A percentile compares a stretch with the other conserved stretches of the same genome.
Evolutionary conservation across 129 eudicot species (phyloP).

Genomic region (Helichrysum umbraculigerum): DNA sequence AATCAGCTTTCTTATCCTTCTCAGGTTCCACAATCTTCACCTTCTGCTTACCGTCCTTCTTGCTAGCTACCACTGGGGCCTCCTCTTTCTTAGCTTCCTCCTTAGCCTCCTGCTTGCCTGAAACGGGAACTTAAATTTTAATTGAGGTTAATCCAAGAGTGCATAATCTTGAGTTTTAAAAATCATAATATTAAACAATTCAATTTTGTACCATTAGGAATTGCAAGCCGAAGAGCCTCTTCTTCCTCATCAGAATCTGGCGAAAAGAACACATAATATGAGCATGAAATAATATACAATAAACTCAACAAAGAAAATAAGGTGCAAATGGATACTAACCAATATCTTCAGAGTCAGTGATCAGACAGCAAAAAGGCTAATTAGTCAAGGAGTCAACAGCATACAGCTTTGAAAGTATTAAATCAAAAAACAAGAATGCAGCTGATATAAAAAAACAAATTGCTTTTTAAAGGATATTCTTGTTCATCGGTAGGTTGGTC

Average conservation of each 20-base stretch:
- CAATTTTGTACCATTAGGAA: conserved; percentile 43
- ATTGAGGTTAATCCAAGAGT: background rate
- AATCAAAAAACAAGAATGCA: background rate
- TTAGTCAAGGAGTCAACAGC: conserved; percentile 48
- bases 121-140: conserved; percentile 1
- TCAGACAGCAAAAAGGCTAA: conserved; percentile 18
- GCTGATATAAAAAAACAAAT: background rate
- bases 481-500: conserved; percentile 50
- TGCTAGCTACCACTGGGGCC: conserved; percentile 26
- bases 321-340: conserved; percentile 30
- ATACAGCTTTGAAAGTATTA: background rate
- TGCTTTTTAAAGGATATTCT: conserved; percentile 61
- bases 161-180: background rate
- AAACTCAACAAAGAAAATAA: background rate
- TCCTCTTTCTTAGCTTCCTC: conserved; percentile 50
- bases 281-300: background rate
- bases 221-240: conserved; percentile 38
- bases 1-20: conserved; percentile 44
- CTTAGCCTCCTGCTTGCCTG: conserved; percentile 49
- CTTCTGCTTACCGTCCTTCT: conserved; percentile 59
- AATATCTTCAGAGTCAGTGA: conserved; percentile 43
- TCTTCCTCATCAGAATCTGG: conserved; percentile 63
- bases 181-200: background rate
- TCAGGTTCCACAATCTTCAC: conserved; percentile 67
- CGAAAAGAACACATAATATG: background rate